Percentiles rank a stretch among this genome's conserved stretches.
Conservation (phyloP, 306 rosid species). For the Betula pendula region DNA sequence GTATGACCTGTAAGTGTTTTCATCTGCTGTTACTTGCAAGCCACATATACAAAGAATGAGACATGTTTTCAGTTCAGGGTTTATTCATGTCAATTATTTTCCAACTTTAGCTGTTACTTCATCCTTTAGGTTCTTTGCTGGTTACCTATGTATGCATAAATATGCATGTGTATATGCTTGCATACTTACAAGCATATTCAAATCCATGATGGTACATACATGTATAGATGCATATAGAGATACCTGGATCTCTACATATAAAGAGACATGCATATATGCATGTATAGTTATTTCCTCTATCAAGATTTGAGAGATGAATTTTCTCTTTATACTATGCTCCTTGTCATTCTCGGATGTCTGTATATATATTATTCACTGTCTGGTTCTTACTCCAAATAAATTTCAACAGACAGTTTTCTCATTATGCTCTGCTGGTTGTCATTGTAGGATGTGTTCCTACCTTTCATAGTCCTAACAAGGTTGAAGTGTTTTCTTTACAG, state of each 20-base stretch:
- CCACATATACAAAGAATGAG: neutral
- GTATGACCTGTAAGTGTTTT: neutral
- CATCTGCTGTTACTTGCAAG: neutral
- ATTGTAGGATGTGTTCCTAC: neutral
- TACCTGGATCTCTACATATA: neutral
- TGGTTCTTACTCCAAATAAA: neutral
- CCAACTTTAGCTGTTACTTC: neutral
- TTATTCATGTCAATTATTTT: neutral
- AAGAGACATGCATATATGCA: neutral
- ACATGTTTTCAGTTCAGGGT: neutral
- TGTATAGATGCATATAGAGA: neutral
- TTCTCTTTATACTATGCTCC: conserved; percentile 1
- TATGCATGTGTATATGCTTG: neutral
- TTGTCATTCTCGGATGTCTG: neutral
- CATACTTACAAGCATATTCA: neutral
- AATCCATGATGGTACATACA: neutral
- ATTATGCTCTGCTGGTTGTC: neutral
- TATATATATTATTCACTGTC: neutral
- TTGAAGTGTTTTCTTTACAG: conserved; percentile 33
- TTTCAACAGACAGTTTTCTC: neutral
- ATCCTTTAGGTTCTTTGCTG: neutral
- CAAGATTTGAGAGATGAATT: neutral
- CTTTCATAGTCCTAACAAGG: conserved; percentile 18
- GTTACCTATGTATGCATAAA: neutral
- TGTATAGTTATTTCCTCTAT: neutral